Base-by-base conservation (phyloP, 2,329 filamentous ascomycete species). In the Neonectria neomacrospora region DNA sequence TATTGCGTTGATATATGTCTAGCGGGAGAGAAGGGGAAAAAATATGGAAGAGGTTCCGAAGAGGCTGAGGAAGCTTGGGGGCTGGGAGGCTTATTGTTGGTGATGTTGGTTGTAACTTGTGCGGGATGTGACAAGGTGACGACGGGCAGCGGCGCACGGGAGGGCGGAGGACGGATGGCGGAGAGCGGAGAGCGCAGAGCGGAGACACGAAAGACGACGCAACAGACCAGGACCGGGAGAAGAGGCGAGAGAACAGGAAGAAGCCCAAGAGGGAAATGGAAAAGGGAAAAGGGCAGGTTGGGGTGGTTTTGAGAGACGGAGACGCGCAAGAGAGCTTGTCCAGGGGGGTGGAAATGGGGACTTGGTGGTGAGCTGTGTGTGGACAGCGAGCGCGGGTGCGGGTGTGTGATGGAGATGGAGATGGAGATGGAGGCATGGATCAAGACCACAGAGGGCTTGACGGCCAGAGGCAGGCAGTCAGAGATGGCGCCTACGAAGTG, bases 401-500 rank as follows among this genome's bases (percentile, higher is more conserved):
- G 66, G 74, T 76, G 73, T 77, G 77, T 79, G n/a, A n/a, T n/a
- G n/a, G n/a, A n/a, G 77, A 78, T 76, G 71, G 74, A 72, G 61
- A 73, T 67, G 65, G 59, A 64, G 61, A 59, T 57, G 67, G 68
- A 69, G 65, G 61, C 50, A 53, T 39, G 50, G 22, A 32, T 50
- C 26, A 50, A 22, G 70, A 72, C 71, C 66, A 37, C 34, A 16
- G 32, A 34, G 14, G 32, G 3, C 32, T 7, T 5, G 14, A 12
- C 12, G 32, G 12, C 12, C 12, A 34, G 32, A 34, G 32, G 32
- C 32, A 16, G 34, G 77, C 74, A 78, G 76, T 77, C 76, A 77
- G 77, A 80, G 77, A 76, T 75, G 80, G 81, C 81, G 81, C 77
- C 78, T 82, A 81, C 72, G 71, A 67, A 71, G 74, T 70, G 70